Evolutionary conservation across 257 asterid genomes (phyloP).

Genomic region (Nicotiana benthamiana): DNA sequence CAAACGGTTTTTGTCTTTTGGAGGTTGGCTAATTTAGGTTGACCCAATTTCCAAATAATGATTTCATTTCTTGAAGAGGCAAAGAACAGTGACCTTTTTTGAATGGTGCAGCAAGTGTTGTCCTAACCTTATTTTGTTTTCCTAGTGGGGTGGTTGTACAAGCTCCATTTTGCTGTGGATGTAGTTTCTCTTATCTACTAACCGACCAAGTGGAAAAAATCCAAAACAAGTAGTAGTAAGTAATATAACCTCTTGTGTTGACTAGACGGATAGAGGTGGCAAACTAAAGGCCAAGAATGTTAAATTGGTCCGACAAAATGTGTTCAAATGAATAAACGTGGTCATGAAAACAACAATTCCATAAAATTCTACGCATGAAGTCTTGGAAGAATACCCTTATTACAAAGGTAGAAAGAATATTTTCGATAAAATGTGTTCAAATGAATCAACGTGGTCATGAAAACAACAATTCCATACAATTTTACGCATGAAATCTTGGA

Average conservation of each 20-base stretch:
- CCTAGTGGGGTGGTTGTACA: conserved; percentile 3
- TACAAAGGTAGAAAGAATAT: too few species aligned
- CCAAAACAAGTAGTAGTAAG: neutral
- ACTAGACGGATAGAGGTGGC: too few species aligned
- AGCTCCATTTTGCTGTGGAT: neutral
- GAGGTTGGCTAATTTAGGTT: neutral
- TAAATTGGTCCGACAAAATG: too few species aligned
- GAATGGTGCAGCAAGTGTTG: neutral
- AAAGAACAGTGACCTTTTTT: neutral
- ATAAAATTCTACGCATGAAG: too few species aligned
- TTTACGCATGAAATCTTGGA: too few species aligned
- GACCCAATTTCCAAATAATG: neutral
- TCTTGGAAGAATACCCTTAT: too few species aligned
- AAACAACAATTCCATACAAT: too few species aligned
- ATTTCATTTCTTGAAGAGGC: conserved; percentile 5
- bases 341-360: too few species aligned
- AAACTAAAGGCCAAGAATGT: too few species aligned
- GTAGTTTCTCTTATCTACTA: neutral
- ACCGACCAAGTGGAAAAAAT: conserved; percentile 8
- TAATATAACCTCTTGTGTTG: neutral
- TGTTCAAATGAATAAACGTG: too few species aligned
- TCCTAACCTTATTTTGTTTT: neutral
- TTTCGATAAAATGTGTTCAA: too few species aligned
- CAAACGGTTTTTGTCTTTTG: conserved; percentile 1
- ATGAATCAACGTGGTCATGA: too few species aligned